These are phyloP conservation scores for Cutaneotrichosporon spelunceum DNA, from an alignment of 1,284 basidiomycete species.

Conservation along the genomic window DNA sequence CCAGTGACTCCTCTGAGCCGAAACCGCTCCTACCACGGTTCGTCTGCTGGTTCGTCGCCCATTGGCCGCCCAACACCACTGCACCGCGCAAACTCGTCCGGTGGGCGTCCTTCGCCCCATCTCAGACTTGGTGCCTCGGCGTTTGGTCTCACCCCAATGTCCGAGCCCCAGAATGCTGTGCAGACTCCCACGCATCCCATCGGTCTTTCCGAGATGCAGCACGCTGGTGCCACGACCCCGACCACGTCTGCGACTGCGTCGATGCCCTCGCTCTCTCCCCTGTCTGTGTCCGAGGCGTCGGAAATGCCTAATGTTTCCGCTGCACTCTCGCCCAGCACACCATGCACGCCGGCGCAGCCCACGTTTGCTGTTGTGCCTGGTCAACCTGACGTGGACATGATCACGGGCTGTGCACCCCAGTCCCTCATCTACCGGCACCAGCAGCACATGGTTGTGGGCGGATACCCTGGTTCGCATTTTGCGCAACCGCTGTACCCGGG, in stretches of 20 bases:
- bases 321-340: slow-evolving; percentile 15
- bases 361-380: slow-evolving; percentile 15
- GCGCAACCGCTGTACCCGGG: slow-evolving; percentile 13
- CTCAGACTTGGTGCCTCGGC: slow-evolving; percentile 20
- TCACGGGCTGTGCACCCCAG: not conserved
- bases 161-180: slow-evolving; percentile 1
- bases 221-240: slow-evolving; percentile 3
- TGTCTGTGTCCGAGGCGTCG: slow-evolving; percentile 18
- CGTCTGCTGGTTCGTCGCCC: slow-evolving; percentile 10
- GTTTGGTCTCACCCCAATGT: slow-evolving; percentile 21
- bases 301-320: not conserved
- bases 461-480: slow-evolving; percentile 1
- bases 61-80: slow-evolving; percentile 18
- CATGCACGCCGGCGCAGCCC: slow-evolving; percentile 21
- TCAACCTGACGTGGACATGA: slow-evolving; percentile 15
- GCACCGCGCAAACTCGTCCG: slow-evolving; percentile 19
- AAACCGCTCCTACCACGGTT: slow-evolving; percentile 21
- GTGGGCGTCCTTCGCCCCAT: slow-evolving; percentile 23
- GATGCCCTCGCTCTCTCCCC: slow-evolving; percentile 16
- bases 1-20: slow-evolving; percentile 17
- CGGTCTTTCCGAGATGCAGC: not conserved
- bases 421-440: slow-evolving; percentile 3
- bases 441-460: slow-evolving; percentile 14
- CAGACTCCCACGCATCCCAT: slow-evolving; percentile 7
- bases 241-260: slow-evolving; percentile 8